Evolutionary conservation across 345 rosid genomes (phyloP), one percentile per base, ranked within the genome.

Genomic region (Salix brachista): DNA sequence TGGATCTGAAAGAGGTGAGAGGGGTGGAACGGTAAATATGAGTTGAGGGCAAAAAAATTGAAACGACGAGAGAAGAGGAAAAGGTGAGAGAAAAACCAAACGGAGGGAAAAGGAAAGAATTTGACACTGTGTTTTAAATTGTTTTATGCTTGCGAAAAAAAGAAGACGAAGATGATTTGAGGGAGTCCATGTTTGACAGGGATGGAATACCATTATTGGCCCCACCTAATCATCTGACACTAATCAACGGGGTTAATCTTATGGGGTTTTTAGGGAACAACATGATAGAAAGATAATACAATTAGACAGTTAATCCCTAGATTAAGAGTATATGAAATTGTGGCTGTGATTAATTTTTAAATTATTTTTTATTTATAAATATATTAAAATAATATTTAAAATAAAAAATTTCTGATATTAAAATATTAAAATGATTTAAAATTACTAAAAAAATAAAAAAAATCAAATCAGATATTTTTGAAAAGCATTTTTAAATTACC

Each of bases 11-110:
- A 21, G 5, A 30, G 39, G 61, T 8, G 79, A 65, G 72, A 76
- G 69, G 83, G 84, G 75, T 23, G 70, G 16, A 74, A 71, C 13
- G 18, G 86, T 76, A 73, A 76, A 78, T 66, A 66, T 4, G 6
- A 23, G 28, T 56, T 21, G 61, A 48, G 44, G 62, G 19, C 52
- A 64, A 2, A 64, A 58, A 65, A 36, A 12, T 14, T 44, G 67
- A 71, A 34, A 19, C 56, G 30, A 37, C 5, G 65, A 30, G 68
- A 26, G 44, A 3, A 28, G 56, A 69, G 25, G 50, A n/a, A 61
- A 37, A 70, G 64, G 64, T 46, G 70, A 71, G 72, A 34, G 2
- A 39, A 65, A 48, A 65, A 32, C 37, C 11, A 28, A 21, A 37
- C 44, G 44, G 67, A 36, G 6, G 62, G 65, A 14, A n/a, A 65